Evolutionary conservation across 345 rosid genomes (phyloP).

Genomic region (Isatis tinctoria): DNA sequence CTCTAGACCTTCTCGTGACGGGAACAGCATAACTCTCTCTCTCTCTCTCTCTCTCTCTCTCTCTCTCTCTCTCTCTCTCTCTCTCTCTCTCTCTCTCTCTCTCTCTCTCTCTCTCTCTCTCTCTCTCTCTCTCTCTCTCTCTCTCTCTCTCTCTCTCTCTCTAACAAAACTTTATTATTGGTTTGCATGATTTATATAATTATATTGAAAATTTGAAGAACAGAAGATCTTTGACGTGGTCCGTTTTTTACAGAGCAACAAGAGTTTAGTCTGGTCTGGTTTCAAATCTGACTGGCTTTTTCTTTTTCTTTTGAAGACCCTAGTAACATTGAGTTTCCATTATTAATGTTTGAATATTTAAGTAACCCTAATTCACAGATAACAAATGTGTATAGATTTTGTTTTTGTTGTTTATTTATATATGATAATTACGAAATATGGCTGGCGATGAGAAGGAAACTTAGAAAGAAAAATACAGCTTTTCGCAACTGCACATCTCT

Average conservation of each 20-base stretch:
- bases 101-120: not conserved
- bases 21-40: not conserved
- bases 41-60: not conserved
- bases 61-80: not conserved
- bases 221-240: constrained; percentile 4
- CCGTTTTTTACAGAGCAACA: not conserved
- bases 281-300: not conserved
- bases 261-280: not conserved
- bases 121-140: not conserved
- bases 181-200: not conserved
- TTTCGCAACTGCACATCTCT: not conserved
- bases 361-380: not conserved
- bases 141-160: not conserved
- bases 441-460: constrained; percentile 10
- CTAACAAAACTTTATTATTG: not conserved
- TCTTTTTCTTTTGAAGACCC: not conserved
- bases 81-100: not conserved
- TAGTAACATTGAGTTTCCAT: not conserved
- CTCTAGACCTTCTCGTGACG: constrained; percentile 7
- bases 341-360: not conserved
- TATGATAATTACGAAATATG: not conserved
- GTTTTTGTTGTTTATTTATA: not conserved
- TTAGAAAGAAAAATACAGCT: not conserved
- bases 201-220: not conserved
- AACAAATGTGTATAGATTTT: not conserved